Base-by-base conservation (phyloP, 1,284 basidiomycete genomes). In the Rhodotorula sp. region DNA sequence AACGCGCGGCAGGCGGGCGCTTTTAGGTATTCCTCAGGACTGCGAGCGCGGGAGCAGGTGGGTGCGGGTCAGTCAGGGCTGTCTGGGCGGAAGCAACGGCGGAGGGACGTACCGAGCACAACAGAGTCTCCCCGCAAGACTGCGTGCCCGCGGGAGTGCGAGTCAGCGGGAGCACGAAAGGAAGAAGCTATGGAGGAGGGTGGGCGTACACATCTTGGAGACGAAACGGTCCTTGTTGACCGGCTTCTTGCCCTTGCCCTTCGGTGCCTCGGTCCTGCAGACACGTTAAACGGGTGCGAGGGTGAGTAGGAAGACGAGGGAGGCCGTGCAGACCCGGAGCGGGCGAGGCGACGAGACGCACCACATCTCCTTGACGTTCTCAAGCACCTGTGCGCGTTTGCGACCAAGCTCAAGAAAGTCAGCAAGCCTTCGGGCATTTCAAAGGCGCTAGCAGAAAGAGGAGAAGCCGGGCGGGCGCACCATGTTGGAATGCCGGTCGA, bases 181-280 rank as follows among this genome's bases (percentile, higher is more conserved):
- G 21, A 39, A 51, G 25, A 50, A 46, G 41, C 22, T 27, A 4
- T 12, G 29, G 36, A 32, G 2, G 34, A 22, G 34, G 41, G 34
- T 19, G 37, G 25, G 29, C 69, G 53, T 58, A 72, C 93, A 94
- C 90, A 97, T 97, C 84, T 96, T 99, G 84, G 94, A 97, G 82
- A 99, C 97, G 85, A 99, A 99, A 56, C 97, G 88, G 84, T 99
- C 94, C 84, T 97, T 97, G 86, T 99, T 98, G 72, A 99, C 90
- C 6, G 97, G 92, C 83, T 98, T 98, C 85, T 97, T 97, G 81
- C 92, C 94, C 85, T 98, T 99, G 63, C 94, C 94, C 83, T 98
- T 99, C 34, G 97, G 97, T 66, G 91, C 84, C 82, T 99, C 97
- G 39, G 95, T 97, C 97, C 97, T 99, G 96, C 97, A 97, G 29